These are phyloP conservation scores for Blastocladiella emersonii DNA, from an alignment of 371 early-diverging fungal genomes.

Conservation along the genomic window DNA sequence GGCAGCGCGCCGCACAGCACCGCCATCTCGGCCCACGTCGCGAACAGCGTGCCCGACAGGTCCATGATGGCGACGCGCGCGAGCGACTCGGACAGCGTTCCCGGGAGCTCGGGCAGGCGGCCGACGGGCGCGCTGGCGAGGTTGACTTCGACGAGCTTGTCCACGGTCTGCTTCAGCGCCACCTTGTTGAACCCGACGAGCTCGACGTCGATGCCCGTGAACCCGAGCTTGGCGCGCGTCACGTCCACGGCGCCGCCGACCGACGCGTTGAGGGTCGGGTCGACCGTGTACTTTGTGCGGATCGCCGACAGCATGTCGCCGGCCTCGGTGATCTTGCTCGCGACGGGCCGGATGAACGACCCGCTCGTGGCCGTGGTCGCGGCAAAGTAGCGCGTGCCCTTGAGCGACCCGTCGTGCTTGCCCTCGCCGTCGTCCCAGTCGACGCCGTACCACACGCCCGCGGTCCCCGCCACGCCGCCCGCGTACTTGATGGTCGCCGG, in stretches of 20 bases:
- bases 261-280: no score
- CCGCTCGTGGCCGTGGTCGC: neutral
- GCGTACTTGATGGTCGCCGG: neutral
- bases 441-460: slow-evolving; percentile 1
- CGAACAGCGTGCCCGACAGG: neutral
- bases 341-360: neutral
- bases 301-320: no score
- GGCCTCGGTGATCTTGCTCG: neutral
- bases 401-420: slow-evolving; percentile 9
- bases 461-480: neutral
- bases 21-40: neutral
- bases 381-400: slow-evolving; percentile 6
- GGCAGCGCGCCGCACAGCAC: neutral
- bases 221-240: neutral
- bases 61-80: neutral
- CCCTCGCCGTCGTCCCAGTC: slow-evolving; percentile 9
- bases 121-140: neutral
- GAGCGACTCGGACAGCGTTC: neutral
- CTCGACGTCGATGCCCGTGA: neutral
- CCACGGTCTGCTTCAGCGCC: neutral
- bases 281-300: no score
- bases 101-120: neutral
- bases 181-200: neutral
- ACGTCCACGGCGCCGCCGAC: no score
- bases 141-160: neutral